Conservation (phyloP, 1,284 basidiomycete genomes). For the Ganoderma sinense region DNA sequence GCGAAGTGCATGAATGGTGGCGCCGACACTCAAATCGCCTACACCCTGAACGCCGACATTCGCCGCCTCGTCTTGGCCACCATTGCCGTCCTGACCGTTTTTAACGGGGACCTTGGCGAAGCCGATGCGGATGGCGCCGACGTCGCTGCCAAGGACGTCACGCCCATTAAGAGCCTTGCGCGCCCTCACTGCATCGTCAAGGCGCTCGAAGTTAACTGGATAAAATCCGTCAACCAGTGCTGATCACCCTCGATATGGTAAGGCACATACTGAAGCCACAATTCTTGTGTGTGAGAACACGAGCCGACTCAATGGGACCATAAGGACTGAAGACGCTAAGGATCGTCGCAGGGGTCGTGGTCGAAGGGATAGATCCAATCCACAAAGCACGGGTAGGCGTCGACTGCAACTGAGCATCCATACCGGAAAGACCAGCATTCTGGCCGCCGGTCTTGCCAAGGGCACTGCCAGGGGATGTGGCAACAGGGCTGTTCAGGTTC, state of each 20-base stretch:
- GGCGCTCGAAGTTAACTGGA: constrained; percentile 93
- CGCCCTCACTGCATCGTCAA: constrained; percentile 95
- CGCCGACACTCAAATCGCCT: constrained; percentile 83
- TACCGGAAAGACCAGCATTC: constrained; percentile 62
- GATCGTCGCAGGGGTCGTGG: constrained; percentile 92
- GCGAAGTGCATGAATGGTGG: constrained; percentile 85
- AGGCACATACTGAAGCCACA: constrained; percentile 85
- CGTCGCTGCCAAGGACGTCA: constrained; percentile 94
- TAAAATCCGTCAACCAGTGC: constrained; percentile 17
- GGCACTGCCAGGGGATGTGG: constrained; percentile 66
- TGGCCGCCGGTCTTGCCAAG: constrained; percentile 54
- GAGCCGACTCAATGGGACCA: constrained; percentile 95
- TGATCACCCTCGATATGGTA: constrained; percentile 18
- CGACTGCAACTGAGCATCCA: constrained; percentile 85
- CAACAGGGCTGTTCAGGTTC: constrained; percentile 63
- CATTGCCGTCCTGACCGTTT: constrained; percentile 73
- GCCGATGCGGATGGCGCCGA: constrained; percentile 95
- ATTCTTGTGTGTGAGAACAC: constrained; percentile 96
- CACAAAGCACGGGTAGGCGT: constrained; percentile 93
- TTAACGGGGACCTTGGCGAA: constrained; percentile 96
- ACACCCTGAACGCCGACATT: constrained; percentile 78
- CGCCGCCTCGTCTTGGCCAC: constrained; percentile 65
- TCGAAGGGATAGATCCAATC: constrained; percentile 95
- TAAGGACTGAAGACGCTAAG: constrained; percentile 95
- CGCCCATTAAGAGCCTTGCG: constrained; percentile 94